A percentile compares a stretch with the other conserved stretches of the same genome.
These are phyloP conservation scores for Lactuca saligna DNA, from an alignment of 129 eudicot genomes.

Conservation along the genomic window DNA sequence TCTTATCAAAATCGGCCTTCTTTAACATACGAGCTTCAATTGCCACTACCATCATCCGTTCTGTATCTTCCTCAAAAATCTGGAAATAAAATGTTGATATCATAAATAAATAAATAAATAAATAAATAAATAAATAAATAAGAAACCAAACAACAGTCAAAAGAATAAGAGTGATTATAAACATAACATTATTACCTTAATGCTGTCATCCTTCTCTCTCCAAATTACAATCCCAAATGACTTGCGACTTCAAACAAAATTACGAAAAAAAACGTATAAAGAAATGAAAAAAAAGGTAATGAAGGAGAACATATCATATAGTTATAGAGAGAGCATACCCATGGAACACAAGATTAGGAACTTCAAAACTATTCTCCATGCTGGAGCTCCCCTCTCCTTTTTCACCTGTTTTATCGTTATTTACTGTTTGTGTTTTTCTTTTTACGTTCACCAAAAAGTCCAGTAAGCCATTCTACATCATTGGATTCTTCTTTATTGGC, in stretches of 20 bases:
- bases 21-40: conserved; percentile 50
- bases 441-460: conserved; percentile 74
- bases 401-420: conserved; percentile 50
- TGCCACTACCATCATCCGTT: conserved; percentile 46
- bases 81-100: conserved; percentile 27
- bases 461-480: conserved; percentile 72
- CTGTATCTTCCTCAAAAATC: conserved; percentile 62
- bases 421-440: conserved; percentile 24
- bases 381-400: conserved; percentile 58
- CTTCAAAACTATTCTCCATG: conserved; percentile 46
- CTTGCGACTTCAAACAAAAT: conserved; percentile 47
- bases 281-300: not conserved
- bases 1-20: conserved; percentile 53
- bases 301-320: conserved; percentile 5
- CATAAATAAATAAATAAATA: not conserved
- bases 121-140: not conserved
- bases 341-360: conserved; percentile 75
- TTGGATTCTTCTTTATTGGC: conserved; percentile 53
- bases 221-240: conserved; percentile 76
- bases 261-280: conserved; percentile 3
- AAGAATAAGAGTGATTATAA: not conserved
- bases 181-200: conserved; percentile 43
- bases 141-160: not conserved
- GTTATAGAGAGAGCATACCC: conserved; percentile 46
- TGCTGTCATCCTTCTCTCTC: conserved; percentile 59